Base-by-base conservation (phyloP, 441 rosid genomes). In the Viola pubescens region DNA sequence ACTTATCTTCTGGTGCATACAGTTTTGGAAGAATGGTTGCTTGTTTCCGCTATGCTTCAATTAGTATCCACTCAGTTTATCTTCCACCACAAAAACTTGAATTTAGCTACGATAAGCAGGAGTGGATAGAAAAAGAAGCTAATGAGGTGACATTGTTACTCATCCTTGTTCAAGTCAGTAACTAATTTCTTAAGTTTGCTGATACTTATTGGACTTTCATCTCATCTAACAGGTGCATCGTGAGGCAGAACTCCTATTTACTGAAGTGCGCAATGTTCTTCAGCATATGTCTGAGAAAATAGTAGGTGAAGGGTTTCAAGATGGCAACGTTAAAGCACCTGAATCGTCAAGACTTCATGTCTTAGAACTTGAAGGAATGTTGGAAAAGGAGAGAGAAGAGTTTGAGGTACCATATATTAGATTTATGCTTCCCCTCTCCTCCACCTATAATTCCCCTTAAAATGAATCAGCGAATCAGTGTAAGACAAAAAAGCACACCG, bases 11-110 rank as follows among this genome's bases (percentile, higher is more conserved):
- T 19, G 40, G 50, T 37, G 34, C 44, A 34, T 80, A 76, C 83
- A 91, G 98, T 56, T 92, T 87, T 58, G 94, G 97, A 47, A 81
- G 81, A 67, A 87, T 85, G 97, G 95, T 92, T 46, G 95, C 97
- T 61, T 92, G 98, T 81, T 92, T 89, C 66, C 90, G 91, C 14
- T 92, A 92, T 68, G 97, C 97, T 53, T 81, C 97, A 61, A 84
- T 92, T 69, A 80, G 81, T 63, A 94, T 92, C 73, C 73, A 81
- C 80, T 87, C 97, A 16, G 97, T 89, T 58, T 82, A 64, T 73
- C 89, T 89, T 76, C 98, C 98, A 48, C 97, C 92, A 52, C 64
- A 80, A 14, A 75, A 86, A 78, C 74, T 92, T 84, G 89, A 78
- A 66, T 89, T 89, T 73, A 77, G 65, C 66, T 71, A 67, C 68